A percentile compares a stretch with the other conserved stretches of the same genome.
Conservation (phyloP, 2,329 filamentous ascomycete species). For the Fusarium piperis region DNA sequence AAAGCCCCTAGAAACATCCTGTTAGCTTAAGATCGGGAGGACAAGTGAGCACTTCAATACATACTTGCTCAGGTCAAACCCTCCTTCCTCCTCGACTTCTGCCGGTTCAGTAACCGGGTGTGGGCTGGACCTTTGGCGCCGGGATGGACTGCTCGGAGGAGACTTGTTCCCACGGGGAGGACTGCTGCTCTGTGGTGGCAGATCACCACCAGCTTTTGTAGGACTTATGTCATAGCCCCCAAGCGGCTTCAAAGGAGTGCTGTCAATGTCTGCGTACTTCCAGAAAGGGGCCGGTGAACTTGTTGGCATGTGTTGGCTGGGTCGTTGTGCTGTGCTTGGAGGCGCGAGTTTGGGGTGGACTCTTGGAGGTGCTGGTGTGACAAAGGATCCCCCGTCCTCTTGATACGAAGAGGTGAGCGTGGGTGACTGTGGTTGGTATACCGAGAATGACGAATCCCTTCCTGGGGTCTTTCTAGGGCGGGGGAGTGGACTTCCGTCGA, state of each 20-base stretch:
- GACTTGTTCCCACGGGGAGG: constrained; percentile 62
- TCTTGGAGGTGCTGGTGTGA: constrained; percentile 78
- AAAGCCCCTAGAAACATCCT: constrained; percentile 61
- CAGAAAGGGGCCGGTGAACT: constrained; percentile 88
- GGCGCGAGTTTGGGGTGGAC: constrained; percentile 80
- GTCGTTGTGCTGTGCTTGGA: constrained; percentile 81
- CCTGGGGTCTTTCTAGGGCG: constrained; percentile 61
- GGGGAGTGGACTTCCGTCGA: constrained; percentile 71
- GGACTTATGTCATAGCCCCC: constrained; percentile 66
- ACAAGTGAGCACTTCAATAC: constrained; percentile 21
- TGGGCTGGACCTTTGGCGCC: constrained; percentile 49
- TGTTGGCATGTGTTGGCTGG: constrained; percentile 86
- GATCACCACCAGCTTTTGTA: constrained; percentile 56
- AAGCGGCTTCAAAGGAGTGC: constrained; percentile 70
- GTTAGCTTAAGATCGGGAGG: constrained; percentile 18
- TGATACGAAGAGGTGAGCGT: constrained; percentile 71
- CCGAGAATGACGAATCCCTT: constrained; percentile 57
- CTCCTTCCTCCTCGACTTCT: constrained; percentile 59
- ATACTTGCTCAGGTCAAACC: constrained; percentile 69
- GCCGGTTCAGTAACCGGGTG: constrained; percentile 43
- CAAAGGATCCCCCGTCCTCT: constrained; percentile 69
- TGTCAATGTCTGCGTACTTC: constrained; percentile 83
- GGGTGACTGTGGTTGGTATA: constrained; percentile 67
- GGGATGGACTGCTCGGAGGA: constrained; percentile 62
- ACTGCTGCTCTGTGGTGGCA: constrained; percentile 67